Evolutionary conservation across 345 rosid species (phyloP), one percentile per base, ranked within the genome.

Genomic region (Tarenaya hassleriana): DNA sequence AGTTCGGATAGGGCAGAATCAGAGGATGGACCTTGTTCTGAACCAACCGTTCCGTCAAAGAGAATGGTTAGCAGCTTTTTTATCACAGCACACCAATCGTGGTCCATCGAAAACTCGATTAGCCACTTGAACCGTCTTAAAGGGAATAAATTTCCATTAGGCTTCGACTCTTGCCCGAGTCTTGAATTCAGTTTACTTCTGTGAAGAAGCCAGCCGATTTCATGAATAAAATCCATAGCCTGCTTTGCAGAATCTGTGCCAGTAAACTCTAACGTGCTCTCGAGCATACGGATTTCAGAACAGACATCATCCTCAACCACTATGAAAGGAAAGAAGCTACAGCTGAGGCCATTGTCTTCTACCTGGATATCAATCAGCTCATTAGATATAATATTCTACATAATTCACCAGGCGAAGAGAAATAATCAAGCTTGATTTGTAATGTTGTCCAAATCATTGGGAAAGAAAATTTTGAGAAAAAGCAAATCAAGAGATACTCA

Each of bases 171-270:
- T n/a, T n/a, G n/a, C 40, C 82, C 80, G 55, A 88, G 56, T 71
- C 83, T 76, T 61, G 69, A 63, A 52, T 68, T 71, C 40, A 71
- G 69, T 55, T 86, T 91, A 61, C 80, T 73, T 78, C 95, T 77
- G 69, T 82, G 97, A 62, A 94, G 82, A 60, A 94, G 81, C 99
- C 99, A 94, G 42, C 99, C 97, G 54, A 94, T 73, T 76, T 94
- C 99, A 62, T 94, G 84, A 61, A 94, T 76, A 75, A 94, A 94
- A 45, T 88, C 86, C 84, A 86, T 69, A 42, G 88, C 99, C 70
- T 75, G 82, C 56, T 74, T 79, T 67, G 82, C 86, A 19, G 81
- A 63, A 75, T 83, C 83, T 20, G 82, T 65, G 54, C 65, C 94
- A 24, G 56, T 47, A 46, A 69, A 70, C 50, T 88, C 99, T 71